These are phyloP conservation scores for Phaeophleospora eucalypticola DNA, from an alignment of 2,329 filamentous ascomycete species.

Conservation along the genomic window DNA sequence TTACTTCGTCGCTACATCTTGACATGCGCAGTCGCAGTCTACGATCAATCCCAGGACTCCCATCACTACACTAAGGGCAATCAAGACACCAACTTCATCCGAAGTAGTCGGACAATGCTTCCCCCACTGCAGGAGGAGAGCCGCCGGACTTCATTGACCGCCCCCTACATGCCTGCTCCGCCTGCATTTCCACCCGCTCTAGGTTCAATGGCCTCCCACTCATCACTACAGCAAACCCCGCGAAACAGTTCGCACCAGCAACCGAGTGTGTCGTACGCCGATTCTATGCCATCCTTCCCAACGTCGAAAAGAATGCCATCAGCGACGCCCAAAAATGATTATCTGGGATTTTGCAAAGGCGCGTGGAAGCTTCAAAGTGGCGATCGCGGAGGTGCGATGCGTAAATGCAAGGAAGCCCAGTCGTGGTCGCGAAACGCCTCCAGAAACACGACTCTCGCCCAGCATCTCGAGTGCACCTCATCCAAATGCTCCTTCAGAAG, in stretches of 20 bases:
- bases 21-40: too few species aligned
- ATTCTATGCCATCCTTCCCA: background rate
- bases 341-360: constrained; percentile 43
- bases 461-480: constrained; percentile 37
- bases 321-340: constrained; percentile 28
- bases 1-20: too few species aligned
- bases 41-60: background rate
- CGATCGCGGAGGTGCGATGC: constrained; percentile 28
- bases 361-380: constrained; percentile 39
- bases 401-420: constrained; percentile 18
- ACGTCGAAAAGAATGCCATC: constrained; percentile 9
- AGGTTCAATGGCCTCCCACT: background rate
- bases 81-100: background rate
- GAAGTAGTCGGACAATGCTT: too few species aligned
- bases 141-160: background rate
- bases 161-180: background rate
- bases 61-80: background rate
- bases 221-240: background rate
- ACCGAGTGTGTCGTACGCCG: background rate
- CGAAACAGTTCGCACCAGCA: too few species aligned
- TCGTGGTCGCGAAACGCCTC: constrained; percentile 17
- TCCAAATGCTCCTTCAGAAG: constrained; percentile 43
- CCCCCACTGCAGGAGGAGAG: background rate
- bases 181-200: background rate
- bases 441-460: constrained; percentile 16